Conservation (phyloP, 2,329 filamentous ascomycete genomes). For the Blastomyces parvus region DNA sequence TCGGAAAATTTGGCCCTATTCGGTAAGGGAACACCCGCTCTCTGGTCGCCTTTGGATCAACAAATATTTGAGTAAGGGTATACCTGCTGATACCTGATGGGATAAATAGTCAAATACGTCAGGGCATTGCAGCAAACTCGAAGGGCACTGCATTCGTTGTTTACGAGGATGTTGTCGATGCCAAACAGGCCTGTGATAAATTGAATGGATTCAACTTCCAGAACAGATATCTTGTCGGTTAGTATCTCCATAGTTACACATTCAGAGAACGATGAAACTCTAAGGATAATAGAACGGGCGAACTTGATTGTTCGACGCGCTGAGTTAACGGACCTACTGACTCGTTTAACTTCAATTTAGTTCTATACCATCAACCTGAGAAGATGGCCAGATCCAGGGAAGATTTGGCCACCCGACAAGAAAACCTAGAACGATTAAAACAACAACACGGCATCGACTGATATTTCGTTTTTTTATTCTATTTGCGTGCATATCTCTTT, state of each 20-base stretch:
- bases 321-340: not conserved
- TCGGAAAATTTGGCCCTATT: constrained; percentile 93
- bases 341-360: constrained; percentile 29
- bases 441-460: constrained; percentile 97
- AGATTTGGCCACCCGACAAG: constrained; percentile 85
- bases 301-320: not conserved
- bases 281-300: not conserved
- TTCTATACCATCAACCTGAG: constrained; percentile 67
- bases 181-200: constrained; percentile 98
- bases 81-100: constrained; percentile 1
- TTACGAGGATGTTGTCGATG: constrained; percentile 98
- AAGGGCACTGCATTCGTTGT: constrained; percentile 99
- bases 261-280: not conserved
- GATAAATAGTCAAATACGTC: constrained; percentile 82
- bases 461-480: constrained; percentile 27
- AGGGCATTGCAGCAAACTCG: constrained; percentile 93
- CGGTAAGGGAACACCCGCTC: constrained; percentile 51
- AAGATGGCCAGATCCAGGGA: constrained; percentile 82
- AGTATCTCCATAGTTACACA: constrained; percentile 30
- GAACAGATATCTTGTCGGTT: constrained; percentile 96
- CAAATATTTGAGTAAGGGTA: constrained; percentile 9
- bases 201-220: constrained; percentile 99
- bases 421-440: constrained; percentile 97
- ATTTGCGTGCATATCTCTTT: constrained; percentile 24
- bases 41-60: not conserved